Percentiles rank a stretch among this genome's conserved stretches.
Evolutionary conservation across 345 rosid genomes (phyloP).

Genomic region (Eucalyptus pauciflora): DNA sequence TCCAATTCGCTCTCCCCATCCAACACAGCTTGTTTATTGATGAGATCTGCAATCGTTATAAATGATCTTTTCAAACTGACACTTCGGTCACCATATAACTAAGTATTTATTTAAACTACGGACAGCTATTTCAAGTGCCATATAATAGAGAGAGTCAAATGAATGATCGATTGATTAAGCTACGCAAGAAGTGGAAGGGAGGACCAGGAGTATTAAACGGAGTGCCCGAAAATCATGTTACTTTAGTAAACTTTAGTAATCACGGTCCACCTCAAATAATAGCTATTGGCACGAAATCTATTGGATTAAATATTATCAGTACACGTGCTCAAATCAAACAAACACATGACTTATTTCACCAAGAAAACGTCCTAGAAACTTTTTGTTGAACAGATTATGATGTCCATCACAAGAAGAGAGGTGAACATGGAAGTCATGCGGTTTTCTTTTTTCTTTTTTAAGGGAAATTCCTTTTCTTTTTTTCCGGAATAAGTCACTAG

Average conservation of each 20-base stretch:
- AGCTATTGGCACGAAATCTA: neutral
- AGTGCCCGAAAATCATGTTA: neutral
- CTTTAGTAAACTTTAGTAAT: neutral
- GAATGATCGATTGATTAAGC: rapidly evolving
- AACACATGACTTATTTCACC: neutral
- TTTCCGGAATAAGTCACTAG: too few relatives aligned
- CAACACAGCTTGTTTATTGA: neutral
- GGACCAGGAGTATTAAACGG: neutral
- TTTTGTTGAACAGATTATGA: too few relatives aligned
- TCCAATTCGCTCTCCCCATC: neutral
- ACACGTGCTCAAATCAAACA: neutral
- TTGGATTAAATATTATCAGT: neutral
- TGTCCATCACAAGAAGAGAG: neutral
- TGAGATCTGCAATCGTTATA: rapidly evolving
- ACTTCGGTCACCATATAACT: neutral
- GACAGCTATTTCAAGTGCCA: rapidly evolving
- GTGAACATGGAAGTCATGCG: rapidly evolving
- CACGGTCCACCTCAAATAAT: neutral
- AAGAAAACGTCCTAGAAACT: neutral
- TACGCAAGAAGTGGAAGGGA: neutral
- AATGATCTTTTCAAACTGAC: neutral
- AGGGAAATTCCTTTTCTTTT: rapidly evolving
- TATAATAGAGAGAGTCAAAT: neutral
- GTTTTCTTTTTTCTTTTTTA: too few relatives aligned
- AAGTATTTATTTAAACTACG: rapidly evolving